Percentiles rank a stretch among this genome's conserved stretches.
These are phyloP conservation scores for Populus simonii DNA, from an alignment of 345 rosid species.

Conservation along the genomic window DNA sequence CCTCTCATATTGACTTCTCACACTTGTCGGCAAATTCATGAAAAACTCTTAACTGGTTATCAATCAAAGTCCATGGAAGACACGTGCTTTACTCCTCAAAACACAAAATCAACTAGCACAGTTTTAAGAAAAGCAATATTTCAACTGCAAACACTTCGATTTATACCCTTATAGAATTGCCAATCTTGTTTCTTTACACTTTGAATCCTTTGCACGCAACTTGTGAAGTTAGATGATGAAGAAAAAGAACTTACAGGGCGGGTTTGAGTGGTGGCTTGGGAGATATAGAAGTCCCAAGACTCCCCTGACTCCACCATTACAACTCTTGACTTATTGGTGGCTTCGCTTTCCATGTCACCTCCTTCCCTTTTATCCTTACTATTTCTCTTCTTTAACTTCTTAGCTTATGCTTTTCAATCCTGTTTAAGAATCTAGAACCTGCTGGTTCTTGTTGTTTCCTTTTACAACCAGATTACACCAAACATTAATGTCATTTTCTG, in stretches of 20 bases:
- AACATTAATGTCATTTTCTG: background rate
- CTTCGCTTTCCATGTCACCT: slow-evolving; percentile 35
- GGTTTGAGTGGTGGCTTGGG: slow-evolving; percentile 57
- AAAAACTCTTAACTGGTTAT: background rate
- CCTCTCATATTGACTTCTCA: background rate
- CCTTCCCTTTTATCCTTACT: background rate
- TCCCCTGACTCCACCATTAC: slow-evolving; percentile 56
- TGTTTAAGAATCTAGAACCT: background rate
- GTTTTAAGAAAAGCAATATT: background rate
- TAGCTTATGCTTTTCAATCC: background rate
- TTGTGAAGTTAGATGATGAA: background rate
- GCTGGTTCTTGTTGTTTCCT: background rate
- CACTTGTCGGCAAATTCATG: background rate
- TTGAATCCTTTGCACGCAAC: background rate
- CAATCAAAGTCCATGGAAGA: background rate
- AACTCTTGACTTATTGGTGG: slow-evolving; percentile 49
- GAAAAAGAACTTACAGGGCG: slow-evolving; percentile 53
- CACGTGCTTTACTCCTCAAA: background rate
- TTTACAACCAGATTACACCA: background rate
- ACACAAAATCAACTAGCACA: background rate
- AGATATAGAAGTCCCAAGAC: slow-evolving; percentile 62
- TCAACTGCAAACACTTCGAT: too few species aligned
- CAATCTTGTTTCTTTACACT: background rate
- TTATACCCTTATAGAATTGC: background rate
- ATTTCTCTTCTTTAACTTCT: background rate